phyloP scores from a whole-genome alignment of 1,284 basidiomycete species.

The Pholiota adiposa region DNA sequence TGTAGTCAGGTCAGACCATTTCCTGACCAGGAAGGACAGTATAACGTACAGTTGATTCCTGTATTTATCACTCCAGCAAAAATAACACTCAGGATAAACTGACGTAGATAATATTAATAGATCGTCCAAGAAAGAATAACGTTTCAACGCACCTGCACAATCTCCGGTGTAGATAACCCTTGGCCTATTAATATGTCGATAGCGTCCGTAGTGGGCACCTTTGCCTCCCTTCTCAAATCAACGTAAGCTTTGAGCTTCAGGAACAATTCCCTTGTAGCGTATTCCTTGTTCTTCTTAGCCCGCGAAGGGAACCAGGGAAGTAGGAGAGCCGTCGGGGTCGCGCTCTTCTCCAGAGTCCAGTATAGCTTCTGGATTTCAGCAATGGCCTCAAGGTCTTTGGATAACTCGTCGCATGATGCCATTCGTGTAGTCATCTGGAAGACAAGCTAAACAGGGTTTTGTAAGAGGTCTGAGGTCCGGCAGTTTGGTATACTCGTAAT shows the following conservation, averaged over 20 bases:
- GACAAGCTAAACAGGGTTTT: constrained; percentile 32
- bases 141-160: constrained; percentile 28
- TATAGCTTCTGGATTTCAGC: constrained; percentile 30
- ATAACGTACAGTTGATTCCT: constrained; percentile 33
- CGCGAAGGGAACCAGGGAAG: constrained; percentile 39
- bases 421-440: constrained; percentile 43
- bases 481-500: too few relatives aligned
- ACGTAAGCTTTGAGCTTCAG: constrained; percentile 31
- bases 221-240: constrained; percentile 28
- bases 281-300: constrained; percentile 30
- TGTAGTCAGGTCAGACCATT: too few relatives aligned
- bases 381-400: constrained; percentile 29
- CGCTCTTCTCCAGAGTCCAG: constrained; percentile 35
- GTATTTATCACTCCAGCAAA: constrained; percentile 41
- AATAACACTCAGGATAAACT: constrained; percentile 23
- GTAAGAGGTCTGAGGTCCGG: not conserved
- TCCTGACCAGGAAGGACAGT: too few relatives aligned
- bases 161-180: constrained; percentile 29
- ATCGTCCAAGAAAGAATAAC: not conserved
- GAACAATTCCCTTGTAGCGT: constrained; percentile 32
- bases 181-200: constrained; percentile 33
- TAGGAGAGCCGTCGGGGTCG: constrained; percentile 35
- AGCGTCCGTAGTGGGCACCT: constrained; percentile 29
- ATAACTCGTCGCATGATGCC: constrained; percentile 39
- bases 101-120: not conserved